These are phyloP conservation scores for Conticribra weissflogii DNA, from an alignment of 108 stramenopile genomes.

Conservation along the genomic window DNA sequence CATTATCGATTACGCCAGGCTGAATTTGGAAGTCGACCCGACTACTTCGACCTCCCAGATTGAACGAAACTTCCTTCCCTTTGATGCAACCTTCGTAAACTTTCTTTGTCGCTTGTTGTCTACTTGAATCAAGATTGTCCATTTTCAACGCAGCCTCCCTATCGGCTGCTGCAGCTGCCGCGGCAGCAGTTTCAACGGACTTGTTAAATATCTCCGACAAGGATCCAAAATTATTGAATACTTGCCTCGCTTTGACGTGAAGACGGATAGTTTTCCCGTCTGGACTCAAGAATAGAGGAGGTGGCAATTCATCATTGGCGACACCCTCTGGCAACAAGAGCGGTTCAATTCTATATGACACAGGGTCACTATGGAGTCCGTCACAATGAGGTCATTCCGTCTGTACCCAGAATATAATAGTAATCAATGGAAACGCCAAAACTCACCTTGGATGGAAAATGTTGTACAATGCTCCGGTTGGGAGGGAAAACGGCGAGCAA, in stretches of 20 bases:
- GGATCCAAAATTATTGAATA: slow-evolving; percentile 56
- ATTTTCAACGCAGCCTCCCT: slow-evolving; percentile 41
- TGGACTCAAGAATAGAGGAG: slow-evolving; percentile 68
- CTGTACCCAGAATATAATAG: slow-evolving; percentile 5
- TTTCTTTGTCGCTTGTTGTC: slow-evolving; percentile 7
- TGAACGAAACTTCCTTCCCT: slow-evolving; percentile 49
- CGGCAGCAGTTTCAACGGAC: slow-evolving; percentile 39
- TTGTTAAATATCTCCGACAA: slow-evolving; percentile 46
- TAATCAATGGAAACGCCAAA: background rate
- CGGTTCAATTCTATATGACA: slow-evolving; percentile 84
- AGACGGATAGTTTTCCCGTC: slow-evolving; percentile 73
- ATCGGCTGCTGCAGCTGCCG: slow-evolving; percentile 47
- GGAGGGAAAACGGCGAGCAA: slow-evolving; percentile 76
- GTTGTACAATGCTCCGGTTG: slow-evolving; percentile 68
- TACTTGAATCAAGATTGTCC: slow-evolving; percentile 11
- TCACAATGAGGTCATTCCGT: background rate
- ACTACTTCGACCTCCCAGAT: slow-evolving; percentile 62
- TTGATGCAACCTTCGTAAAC: slow-evolving; percentile 48
- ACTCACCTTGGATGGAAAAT: slow-evolving; percentile 72
- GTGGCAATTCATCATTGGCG: slow-evolving; percentile 47
- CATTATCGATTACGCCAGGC: slow-evolving; percentile 77
- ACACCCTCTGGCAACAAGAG: slow-evolving; percentile 61
- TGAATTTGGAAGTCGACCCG: slow-evolving; percentile 77
- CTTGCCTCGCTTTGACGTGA: slow-evolving; percentile 78
- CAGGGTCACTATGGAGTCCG: slow-evolving; percentile 57